A percentile compares a stretch with the other conserved stretches of the same genome.
Conservation (phyloP, 306 rosid genomes). For the Medicago lupulina region DNA sequence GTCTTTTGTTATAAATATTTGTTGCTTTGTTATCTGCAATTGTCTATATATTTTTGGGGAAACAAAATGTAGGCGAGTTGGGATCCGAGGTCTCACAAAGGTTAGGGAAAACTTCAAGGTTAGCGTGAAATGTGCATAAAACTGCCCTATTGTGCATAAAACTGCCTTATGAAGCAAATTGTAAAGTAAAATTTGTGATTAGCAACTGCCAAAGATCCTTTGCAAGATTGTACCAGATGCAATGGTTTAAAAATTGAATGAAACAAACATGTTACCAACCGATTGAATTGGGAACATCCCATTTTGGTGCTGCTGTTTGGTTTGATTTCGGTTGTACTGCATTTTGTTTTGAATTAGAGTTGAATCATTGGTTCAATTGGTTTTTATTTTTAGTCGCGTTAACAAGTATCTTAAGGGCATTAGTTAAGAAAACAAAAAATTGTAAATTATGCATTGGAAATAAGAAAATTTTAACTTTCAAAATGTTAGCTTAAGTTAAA, state of each 20-base stretch:
- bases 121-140: neutral
- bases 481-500: no score
- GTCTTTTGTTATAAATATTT: neutral
- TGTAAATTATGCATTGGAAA: no score
- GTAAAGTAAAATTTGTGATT: neutral
- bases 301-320: neutral
- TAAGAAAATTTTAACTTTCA: no score
- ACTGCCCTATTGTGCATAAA: neutral
- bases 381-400: no score
- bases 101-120: neutral
- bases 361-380: no score
- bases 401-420: no score
- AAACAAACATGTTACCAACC: neutral
- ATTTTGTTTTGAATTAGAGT: no score
- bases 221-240: no score
- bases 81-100: no score
- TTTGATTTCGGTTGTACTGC: no score
- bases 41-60: neutral
- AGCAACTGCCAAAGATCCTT: neutral
- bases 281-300: neutral
- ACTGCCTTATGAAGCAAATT: neutral
- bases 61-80: neutral
- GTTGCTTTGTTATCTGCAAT: neutral
- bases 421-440: no score
- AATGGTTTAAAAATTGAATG: neutral